A percentile compares a stretch with the other conserved stretches of the same genome.
Evolutionary conservation across 176 grass and related monocot genomes (phyloP).

Genomic region (bread wheat (Triticum aestivum)): DNA sequence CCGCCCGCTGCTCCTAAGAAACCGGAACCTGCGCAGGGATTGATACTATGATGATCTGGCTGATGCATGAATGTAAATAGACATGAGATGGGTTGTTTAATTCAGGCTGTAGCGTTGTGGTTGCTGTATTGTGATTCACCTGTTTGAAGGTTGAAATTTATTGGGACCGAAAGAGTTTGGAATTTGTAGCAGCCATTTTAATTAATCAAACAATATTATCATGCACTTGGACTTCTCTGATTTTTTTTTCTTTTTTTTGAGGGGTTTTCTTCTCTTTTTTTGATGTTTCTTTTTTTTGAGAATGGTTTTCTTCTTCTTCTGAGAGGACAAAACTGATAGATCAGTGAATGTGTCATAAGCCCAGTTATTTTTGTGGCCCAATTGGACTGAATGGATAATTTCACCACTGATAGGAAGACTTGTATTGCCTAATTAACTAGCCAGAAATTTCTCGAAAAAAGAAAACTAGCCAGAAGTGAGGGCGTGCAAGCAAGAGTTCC

Average conservation of each 20-base stretch:
- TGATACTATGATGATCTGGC: slow-evolving; percentile 50
- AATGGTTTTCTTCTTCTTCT: no score
- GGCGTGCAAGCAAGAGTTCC: neutral
- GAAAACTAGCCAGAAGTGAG: neutral
- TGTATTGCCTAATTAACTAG: neutral
- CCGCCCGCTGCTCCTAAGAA: slow-evolving; percentile 35
- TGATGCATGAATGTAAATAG: slow-evolving; percentile 61
- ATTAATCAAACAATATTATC: neutral
- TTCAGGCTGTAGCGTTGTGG: slow-evolving; percentile 23
- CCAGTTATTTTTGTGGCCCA: neutral
- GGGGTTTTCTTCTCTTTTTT: neutral
- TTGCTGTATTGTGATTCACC: slow-evolving; percentile 10
- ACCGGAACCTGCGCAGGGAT: slow-evolving; percentile 52
- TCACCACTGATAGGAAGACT: neutral
- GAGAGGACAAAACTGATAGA: neutral
- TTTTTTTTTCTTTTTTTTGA: neutral
- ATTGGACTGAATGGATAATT: neutral
- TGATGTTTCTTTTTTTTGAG: neutral
- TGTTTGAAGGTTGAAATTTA: slow-evolving; percentile 33
- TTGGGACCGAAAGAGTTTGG: slow-evolving; percentile 19
- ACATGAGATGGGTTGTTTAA: slow-evolving; percentile 28
- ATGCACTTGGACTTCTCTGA: neutral
- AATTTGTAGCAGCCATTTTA: slow-evolving; percentile 25
- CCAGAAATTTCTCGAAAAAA: no score
- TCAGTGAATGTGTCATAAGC: neutral